Base-by-base conservation (phyloP, 2,329 filamentous ascomycete genomes). In the Elsinoe necatrix region DNA sequence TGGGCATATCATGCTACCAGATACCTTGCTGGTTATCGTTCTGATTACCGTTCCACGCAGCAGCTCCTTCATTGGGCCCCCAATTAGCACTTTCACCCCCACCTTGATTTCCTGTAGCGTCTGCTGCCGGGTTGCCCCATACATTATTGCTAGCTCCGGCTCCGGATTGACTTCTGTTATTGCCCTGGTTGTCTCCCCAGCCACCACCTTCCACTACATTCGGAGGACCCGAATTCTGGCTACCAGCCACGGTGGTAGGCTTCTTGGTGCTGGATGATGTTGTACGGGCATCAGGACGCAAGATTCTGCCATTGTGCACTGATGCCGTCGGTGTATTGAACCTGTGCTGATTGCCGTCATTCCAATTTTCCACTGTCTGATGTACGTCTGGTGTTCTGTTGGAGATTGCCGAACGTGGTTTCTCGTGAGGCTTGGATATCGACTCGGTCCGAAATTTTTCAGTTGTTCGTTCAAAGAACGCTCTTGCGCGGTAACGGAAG, bases 401-500 rank as follows among this genome's bases (percentile, higher is more conserved):
- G 2, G 50, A 37, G 5, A 18, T 9, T 39, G 50, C 11, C 4
- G 34, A 35, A 2, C 9, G 34, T 14, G 20, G 5, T 31, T 54
- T 54, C 31, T 8, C 18, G 6, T 20, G 23, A 14, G 29, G 50
- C 20, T 5, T 23, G 12, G 31, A n/a, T 14, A 12, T 25, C 21
- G 23, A 18, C 41, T 45, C 12, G 41, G 20, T 20, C 7, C 41
- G 20, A 9, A 20, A n/a, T 18, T 45, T 45, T 9, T 45, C 41
- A 29, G 39, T 27, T 7, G 50, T 9, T 21, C 20, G 16, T 59
- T 68, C 64, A 29, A 77, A 61, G 14, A 65, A 62, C 34, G 60
- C 61, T 54, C 59, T 63, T 54, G 66, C 70, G 2, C 74, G 69
- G 58, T 76, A 77, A 55, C 73, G 73, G 69, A 77, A 77, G n/a